Evolutionary conservation across 1,139 yeast genomes (phyloP).

Genomic region (Debaryomycetaceae sp.): DNA sequence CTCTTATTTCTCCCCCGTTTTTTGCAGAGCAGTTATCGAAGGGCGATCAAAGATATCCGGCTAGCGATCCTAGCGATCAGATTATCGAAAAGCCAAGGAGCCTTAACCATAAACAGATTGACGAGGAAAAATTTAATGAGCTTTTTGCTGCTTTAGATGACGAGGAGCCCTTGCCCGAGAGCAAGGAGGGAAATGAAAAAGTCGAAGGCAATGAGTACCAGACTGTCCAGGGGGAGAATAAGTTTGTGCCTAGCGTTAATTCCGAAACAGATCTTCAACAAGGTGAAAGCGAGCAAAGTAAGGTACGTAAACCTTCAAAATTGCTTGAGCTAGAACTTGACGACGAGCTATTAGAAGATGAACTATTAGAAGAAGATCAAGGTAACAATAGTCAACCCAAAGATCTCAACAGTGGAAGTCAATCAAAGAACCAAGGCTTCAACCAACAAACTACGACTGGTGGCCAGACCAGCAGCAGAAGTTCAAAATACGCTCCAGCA

Average conservation of each 20-base stretch:
- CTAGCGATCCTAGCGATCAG: neutral
- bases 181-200: neutral
- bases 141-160: neutral
- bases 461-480: constrained; percentile 20
- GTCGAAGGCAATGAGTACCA: neutral
- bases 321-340: constrained; percentile 34
- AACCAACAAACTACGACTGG: constrained; percentile 21
- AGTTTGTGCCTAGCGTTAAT: neutral
- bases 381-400: neutral
- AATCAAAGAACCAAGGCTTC: neutral
- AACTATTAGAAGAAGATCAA: constrained; percentile 8
- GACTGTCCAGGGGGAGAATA: neutral
- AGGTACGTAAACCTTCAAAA: neutral
- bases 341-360: constrained; percentile 21
- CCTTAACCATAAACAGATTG: neutral
- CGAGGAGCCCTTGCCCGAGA: neutral
- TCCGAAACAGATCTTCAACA: neutral
- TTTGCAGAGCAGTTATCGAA: neutral
- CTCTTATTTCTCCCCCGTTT: neutral
- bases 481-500: constrained; percentile 17
- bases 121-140: neutral
- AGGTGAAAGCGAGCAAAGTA: neutral
- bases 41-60: neutral
- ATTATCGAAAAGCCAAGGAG: neutral
- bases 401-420: neutral